phyloP scores from a whole-genome alignment of 1,139 yeast species.

The Suhomyces guaymorum region DNA sequence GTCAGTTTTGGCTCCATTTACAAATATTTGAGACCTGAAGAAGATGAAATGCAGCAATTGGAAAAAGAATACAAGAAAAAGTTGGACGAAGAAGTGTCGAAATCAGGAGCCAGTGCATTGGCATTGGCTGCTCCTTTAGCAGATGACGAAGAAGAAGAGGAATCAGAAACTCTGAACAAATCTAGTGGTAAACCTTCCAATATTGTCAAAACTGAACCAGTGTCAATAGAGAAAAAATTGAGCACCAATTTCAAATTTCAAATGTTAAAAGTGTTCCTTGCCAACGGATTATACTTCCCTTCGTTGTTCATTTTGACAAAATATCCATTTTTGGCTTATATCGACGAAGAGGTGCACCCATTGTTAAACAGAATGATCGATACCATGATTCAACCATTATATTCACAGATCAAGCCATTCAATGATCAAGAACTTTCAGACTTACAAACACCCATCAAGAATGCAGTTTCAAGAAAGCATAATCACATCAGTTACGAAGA shows the following conservation, averaged over 20 bases:
- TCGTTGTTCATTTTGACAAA: slow-evolving; percentile 58
- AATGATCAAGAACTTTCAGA: slow-evolving; percentile 20
- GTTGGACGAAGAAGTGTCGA: slow-evolving; percentile 60
- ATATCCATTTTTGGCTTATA: slow-evolving; percentile 62
- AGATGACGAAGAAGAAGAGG: slow-evolving; percentile 60
- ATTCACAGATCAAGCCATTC: slow-evolving; percentile 23
- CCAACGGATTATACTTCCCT: slow-evolving; percentile 66
- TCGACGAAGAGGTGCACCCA: slow-evolving; percentile 54
- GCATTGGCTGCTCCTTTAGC: slow-evolving; percentile 85
- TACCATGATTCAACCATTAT: slow-evolving; percentile 54
- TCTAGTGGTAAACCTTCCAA: slow-evolving; percentile 1
- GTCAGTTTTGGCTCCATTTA: slow-evolving; percentile 65
- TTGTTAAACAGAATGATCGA: slow-evolving; percentile 54
- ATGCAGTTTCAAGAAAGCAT: slow-evolving; percentile 33
- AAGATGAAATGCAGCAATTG: slow-evolving; percentile 41
- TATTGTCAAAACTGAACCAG: slow-evolving; percentile 9
- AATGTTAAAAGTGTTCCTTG: slow-evolving; percentile 55
- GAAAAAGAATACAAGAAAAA: slow-evolving; percentile 50
- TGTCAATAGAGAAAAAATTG: slow-evolving; percentile 20
- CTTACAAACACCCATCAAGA: slow-evolving; percentile 25
- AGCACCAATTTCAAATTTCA: slow-evolving; percentile 32
- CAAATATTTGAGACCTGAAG: slow-evolving; percentile 53
- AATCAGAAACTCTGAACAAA: slow-evolving; percentile 18
- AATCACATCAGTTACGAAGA: slow-evolving; percentile 36
- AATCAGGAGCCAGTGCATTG: slow-evolving; percentile 74